Evolutionary conservation across 202 grass and related monocot genomes (phyloP).

Genomic region (Schoenoplectus triqueter): DNA sequence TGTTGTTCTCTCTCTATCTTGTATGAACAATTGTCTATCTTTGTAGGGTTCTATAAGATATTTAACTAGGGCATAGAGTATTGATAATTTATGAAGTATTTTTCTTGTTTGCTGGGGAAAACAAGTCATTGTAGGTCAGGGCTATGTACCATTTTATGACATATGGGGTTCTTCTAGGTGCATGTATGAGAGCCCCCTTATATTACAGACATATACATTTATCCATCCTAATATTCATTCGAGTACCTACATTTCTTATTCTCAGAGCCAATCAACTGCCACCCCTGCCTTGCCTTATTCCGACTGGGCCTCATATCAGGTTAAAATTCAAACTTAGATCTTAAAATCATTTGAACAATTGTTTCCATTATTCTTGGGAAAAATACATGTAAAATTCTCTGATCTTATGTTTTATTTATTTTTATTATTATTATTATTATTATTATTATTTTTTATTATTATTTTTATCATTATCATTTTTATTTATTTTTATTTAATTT

Average conservation of each 20-base stretch:
- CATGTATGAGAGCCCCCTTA: background rate
- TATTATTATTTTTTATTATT: too few species aligned
- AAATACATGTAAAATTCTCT: too few species aligned
- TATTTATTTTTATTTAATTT: too few species aligned
- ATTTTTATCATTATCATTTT: too few species aligned
- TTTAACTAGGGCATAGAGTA: background rate
- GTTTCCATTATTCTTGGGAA: background rate
- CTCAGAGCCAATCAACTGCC: conserved; percentile 34
- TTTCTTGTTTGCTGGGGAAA: conserved; percentile 5
- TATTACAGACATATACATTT: conserved; percentile 6
- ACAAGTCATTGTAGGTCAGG: background rate
- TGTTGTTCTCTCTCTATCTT: background rate
- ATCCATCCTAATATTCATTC: conserved; percentile 30
- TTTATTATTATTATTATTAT: too few species aligned
- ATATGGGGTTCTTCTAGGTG: conserved; percentile 13
- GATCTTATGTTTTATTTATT: too few species aligned
- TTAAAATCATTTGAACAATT: conserved; percentile 14
- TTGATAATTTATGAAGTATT: background rate
- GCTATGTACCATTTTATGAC: background rate
- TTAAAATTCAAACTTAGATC: conserved; percentile 24
- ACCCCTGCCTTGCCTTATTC: conserved; percentile 14
- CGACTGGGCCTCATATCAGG: conserved; percentile 39
- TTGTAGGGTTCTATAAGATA: background rate
- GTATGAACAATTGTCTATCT: background rate
- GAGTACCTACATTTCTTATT: conserved; percentile 17